These are phyloP conservation scores for Amyloporia xantha DNA, from an alignment of 768 basidiomycete genomes.

Conservation along the genomic window DNA sequence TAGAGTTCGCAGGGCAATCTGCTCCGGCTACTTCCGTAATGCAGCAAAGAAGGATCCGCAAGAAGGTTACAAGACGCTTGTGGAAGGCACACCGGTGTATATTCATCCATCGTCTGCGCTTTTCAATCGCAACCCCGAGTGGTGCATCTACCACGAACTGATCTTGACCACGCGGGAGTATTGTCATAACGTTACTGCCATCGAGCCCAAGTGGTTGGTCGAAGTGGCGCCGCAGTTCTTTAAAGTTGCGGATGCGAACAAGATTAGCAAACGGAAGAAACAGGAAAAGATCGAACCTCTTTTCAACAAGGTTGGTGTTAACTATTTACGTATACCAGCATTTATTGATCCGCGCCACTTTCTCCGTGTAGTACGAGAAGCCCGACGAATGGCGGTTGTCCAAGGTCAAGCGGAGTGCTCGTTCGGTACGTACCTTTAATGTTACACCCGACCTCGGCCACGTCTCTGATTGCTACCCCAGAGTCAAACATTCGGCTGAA, in stretches of 20 bases:
- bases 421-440: slow-evolving; percentile 39
- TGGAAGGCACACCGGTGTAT: slow-evolving; percentile 97
- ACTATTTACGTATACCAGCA: too few species aligned
- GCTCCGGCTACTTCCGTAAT: slow-evolving; percentile 95
- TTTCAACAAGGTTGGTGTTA: slow-evolving; percentile 84
- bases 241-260: slow-evolving; percentile 95
- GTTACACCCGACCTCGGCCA: not conserved
- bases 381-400: slow-evolving; percentile 93
- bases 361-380: slow-evolving; percentile 88
- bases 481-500: slow-evolving; percentile 89
- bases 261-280: slow-evolving; percentile 93
- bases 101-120: slow-evolving; percentile 96
- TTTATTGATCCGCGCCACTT: slow-evolving; percentile 9
- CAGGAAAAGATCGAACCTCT: slow-evolving; percentile 97
- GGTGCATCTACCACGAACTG: slow-evolving; percentile 93
- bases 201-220: slow-evolving; percentile 98
- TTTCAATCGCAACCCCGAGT: slow-evolving; percentile 96
- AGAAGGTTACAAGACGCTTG: slow-evolving; percentile 96
- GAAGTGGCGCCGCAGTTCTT: slow-evolving; percentile 99
- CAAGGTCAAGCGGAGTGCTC: slow-evolving; percentile 85
- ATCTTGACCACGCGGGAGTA: slow-evolving; percentile 96
- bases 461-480: too few species aligned
- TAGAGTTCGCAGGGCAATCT: slow-evolving; percentile 88
- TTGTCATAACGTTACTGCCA: slow-evolving; percentile 86
- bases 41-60: slow-evolving; percentile 98